A percentile compares a stretch with the other conserved stretches of the same genome.
Evolutionary conservation across 129 eudicot species (phyloP).

Genomic region (Flaveria brownii): DNA sequence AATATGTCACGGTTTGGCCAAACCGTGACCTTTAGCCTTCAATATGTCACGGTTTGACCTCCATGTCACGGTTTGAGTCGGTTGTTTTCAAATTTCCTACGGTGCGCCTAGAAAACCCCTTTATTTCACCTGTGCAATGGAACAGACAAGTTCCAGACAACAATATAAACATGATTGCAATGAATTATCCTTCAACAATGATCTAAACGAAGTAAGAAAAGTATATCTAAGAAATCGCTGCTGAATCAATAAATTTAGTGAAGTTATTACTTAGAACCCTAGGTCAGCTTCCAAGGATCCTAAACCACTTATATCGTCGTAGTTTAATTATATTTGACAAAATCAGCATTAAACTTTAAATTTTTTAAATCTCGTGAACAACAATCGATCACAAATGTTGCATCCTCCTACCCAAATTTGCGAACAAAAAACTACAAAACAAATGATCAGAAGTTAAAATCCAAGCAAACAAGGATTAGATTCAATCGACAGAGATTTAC

Average conservation of each 20-base stretch:
- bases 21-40: no score
- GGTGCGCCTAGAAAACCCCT: no score
- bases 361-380: background rate
- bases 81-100: no score
- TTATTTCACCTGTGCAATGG: conserved; percentile 18
- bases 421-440: background rate
- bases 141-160: conserved; percentile 25
- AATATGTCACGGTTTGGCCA: no score
- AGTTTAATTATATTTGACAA: background rate
- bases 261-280: conserved; percentile 17
- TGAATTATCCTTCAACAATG: background rate
- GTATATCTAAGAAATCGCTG: background rate
- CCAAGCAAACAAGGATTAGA: conserved; percentile 7
- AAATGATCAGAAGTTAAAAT: background rate
- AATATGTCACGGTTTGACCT: no score
- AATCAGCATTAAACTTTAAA: background rate
- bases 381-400: background rate
- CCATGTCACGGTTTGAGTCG: no score
- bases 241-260: conserved; percentile 9
- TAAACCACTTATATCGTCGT: background rate
- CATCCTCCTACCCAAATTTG: conserved; percentile 15
- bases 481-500: conserved; percentile 38
- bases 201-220: background rate
- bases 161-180: background rate
- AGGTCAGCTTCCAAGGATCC: background rate